These are phyloP conservation scores for Camellia granthamiana DNA, from an alignment of 148 eudicot species.

Conservation along the genomic window DNA sequence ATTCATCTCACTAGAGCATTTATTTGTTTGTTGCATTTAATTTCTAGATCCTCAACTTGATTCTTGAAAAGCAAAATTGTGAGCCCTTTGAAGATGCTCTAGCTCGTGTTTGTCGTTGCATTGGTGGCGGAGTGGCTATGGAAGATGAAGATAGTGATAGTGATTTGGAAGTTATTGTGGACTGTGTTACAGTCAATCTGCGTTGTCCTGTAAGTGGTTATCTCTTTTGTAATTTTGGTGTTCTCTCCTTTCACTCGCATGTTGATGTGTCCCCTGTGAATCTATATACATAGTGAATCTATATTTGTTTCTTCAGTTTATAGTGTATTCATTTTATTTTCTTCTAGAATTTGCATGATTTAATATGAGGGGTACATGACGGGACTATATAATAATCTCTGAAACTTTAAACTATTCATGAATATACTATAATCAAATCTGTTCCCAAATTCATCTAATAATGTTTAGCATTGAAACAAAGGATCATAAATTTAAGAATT, in stretches of 20 bases:
- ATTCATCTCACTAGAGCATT: neutral
- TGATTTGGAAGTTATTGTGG: conserved; percentile 92
- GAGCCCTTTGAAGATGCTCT: conserved; percentile 82
- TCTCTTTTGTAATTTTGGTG: neutral
- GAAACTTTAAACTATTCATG: too few relatives aligned
- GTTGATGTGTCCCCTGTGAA: neutral
- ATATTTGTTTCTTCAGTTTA: too few relatives aligned
- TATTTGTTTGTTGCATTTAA: neutral
- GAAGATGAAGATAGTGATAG: conserved; percentile 82
- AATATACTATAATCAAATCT: too few relatives aligned
- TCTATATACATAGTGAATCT: too few relatives aligned
- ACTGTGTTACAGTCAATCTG: conserved; percentile 71
- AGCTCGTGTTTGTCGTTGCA: conserved; percentile 85
- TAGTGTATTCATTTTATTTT: too few relatives aligned
- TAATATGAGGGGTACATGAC: too few relatives aligned
- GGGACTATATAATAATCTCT: too few relatives aligned
- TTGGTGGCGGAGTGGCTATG: conserved; percentile 77
- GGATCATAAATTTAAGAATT: too few relatives aligned
- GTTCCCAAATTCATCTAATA: too few relatives aligned
- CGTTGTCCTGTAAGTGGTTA: conserved; percentile 84
- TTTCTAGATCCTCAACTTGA: conserved; percentile 62
- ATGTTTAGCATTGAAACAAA: too few relatives aligned
- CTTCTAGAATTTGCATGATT: too few relatives aligned
- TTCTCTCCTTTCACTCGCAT: neutral
- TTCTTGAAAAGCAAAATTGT: conserved; percentile 64